phyloP scores from a whole-genome alignment of 2,329 filamentous ascomycete species.

The Fusarium musae region DNA sequence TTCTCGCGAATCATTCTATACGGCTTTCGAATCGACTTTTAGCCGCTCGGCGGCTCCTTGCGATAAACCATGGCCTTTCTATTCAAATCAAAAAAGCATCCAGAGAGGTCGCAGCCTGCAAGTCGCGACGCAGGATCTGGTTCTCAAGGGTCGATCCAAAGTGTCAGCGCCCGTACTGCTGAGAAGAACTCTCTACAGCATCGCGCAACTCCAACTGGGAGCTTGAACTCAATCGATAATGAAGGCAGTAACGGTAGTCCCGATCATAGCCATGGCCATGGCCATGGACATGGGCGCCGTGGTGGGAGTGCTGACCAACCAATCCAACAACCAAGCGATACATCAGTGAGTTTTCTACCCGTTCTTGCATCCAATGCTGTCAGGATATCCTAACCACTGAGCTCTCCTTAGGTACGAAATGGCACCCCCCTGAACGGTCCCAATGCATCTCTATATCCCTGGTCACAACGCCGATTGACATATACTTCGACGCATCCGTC shows the following conservation, averaged over 20 bases:
- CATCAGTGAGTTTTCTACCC: slow-evolving; percentile 53
- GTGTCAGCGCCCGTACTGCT: slow-evolving; percentile 57
- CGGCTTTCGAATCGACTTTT: slow-evolving; percentile 32
- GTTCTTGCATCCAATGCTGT: not conserved
- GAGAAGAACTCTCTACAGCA: slow-evolving; percentile 64
- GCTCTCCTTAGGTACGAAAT: slow-evolving; percentile 62
- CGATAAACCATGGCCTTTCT: slow-evolving; percentile 77
- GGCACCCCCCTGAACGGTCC: slow-evolving; percentile 62
- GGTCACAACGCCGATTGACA: slow-evolving; percentile 89
- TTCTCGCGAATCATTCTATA: slow-evolving; percentile 16
- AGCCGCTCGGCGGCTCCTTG: slow-evolving; percentile 53
- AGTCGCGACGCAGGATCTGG: slow-evolving; percentile 64
- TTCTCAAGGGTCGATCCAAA: slow-evolving; percentile 60
- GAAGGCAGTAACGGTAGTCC: slow-evolving; percentile 69
- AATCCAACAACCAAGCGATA: slow-evolving; percentile 53
- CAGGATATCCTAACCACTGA: slow-evolving; percentile 19
- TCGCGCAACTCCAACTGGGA: slow-evolving; percentile 80
- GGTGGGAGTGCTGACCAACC: slow-evolving; percentile 61
- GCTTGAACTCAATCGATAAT: slow-evolving; percentile 77
- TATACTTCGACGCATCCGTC: slow-evolving; percentile 85
- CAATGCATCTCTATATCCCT: slow-evolving; percentile 90
- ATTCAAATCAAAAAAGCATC: slow-evolving; percentile 84
- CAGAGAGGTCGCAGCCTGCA: slow-evolving; percentile 66
- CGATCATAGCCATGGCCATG: slow-evolving; percentile 63
- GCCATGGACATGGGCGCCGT: slow-evolving; percentile 62